Conservation (phyloP, 306 rosid species). For the Hippophae tibetana region DNA sequence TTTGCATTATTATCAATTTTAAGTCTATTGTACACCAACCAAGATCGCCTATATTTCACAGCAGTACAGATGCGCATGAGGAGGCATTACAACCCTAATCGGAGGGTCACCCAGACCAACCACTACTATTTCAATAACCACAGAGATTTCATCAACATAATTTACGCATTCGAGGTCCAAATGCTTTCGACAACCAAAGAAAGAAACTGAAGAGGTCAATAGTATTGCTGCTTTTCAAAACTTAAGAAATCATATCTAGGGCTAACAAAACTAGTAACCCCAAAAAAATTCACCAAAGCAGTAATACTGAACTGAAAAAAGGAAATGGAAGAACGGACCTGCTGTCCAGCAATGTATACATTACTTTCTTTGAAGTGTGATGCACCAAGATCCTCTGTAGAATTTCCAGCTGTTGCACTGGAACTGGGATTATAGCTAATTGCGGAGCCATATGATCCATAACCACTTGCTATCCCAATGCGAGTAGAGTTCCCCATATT, state of each 20-base stretch:
- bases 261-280: background rate
- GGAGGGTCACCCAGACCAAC: too few species aligned
- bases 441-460: conserved; percentile 79
- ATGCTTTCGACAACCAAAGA: background rate
- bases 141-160: background rate
- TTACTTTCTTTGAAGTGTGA: conserved; percentile 84
- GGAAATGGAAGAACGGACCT: conserved; percentile 43
- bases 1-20: too few species aligned
- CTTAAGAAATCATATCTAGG: background rate
- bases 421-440: conserved; percentile 74
- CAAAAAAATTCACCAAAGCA: too few species aligned
- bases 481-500: conserved; percentile 68
- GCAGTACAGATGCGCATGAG: too few species aligned
- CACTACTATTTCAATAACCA: background rate
- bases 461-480: conserved; percentile 66
- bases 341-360: conserved; percentile 75
- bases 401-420: conserved; percentile 52
- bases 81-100: too few species aligned
- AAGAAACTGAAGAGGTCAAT: background rate
- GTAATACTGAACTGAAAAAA: background rate
- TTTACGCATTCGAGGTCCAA: background rate
- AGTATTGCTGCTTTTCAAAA: background rate
- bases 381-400: conserved; percentile 69
- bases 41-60: too few species aligned
- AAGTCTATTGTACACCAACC: too few species aligned